Evolutionary conservation across 2,329 filamentous ascomycete species (phyloP).

Genomic region (Pseudocercospora fuligena): DNA sequence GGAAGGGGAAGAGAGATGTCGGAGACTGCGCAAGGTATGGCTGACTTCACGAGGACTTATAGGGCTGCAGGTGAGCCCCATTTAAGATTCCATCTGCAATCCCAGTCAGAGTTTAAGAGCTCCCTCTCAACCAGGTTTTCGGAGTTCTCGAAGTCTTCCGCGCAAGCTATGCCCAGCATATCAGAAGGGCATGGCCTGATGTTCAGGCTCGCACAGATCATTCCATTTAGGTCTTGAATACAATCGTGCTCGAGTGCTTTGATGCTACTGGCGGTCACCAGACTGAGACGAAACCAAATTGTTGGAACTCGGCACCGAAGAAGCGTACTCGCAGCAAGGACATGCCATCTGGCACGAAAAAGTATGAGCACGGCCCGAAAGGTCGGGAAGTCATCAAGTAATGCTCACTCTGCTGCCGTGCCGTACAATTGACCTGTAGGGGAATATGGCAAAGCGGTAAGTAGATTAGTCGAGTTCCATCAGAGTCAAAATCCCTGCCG

Average conservation of each 20-base stretch:
- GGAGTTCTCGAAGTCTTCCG: background rate
- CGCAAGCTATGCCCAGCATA: background rate
- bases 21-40: background rate
- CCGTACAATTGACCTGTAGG: background rate
- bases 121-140: background rate
- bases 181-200: background rate
- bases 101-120: background rate
- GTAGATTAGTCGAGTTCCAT: background rate
- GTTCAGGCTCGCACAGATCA: background rate
- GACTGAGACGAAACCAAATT: background rate
- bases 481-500: background rate
- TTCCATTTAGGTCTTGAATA: background rate
- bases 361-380: slow-evolving; percentile 11
- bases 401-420: background rate
- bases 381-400: background rate
- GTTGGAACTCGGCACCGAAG: background rate
- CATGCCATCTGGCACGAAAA: background rate
- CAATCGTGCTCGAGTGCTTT: background rate
- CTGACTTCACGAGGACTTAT: background rate
- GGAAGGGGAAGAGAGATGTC: background rate
- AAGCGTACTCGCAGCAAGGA: background rate
- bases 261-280: background rate
- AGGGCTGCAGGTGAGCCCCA: background rate
- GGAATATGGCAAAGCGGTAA: background rate
- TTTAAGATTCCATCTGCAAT: background rate